Evolutionary conservation across 2,329 filamentous ascomycete genomes (phyloP), one percentile per base, ranked within the genome.

Genomic region (Talaromyces sp.): DNA sequence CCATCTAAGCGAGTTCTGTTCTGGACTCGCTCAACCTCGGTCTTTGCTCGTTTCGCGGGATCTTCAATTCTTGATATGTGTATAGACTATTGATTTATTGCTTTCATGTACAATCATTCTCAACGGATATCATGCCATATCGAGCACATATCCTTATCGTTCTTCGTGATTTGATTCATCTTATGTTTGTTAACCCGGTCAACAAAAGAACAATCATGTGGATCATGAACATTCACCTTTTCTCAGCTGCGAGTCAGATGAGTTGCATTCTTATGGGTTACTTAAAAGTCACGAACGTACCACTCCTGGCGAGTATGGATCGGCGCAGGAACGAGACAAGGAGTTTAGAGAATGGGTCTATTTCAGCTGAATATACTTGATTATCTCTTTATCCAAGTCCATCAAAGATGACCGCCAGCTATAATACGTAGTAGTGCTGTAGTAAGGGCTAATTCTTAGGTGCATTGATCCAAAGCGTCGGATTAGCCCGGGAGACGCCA

Each of bases 1-100:
- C 79, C 71, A 73, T 77, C 65, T 78, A 76, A 72, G 68, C 67
- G 45, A 58, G 29, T 19, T 17, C 56, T 38, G 17, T 43, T 47
- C 34, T 22, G n/a, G 15, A n/a, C 54, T 58, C 54, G 47, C 61
- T 61, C 29, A 45, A 56, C 22, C 61, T 49, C 45, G 40, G 22
- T 64, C 22, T 29, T 61, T 49, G 27, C 38, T 22, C 31, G 25
- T 22, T 31, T 36, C 40, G 45, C 47, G 7, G 4, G 67, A 72
- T 62, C 70, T 70, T 65, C 38, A 67, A 69, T 70, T 72, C 68
- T 70, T 70, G 70, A 69, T 71, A 67, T 71, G 71, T 72, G 67
- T 63, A 65, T 72, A 66, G 66, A 73, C 66, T 68, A 69, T 67
- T 65, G 58, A 67, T 66, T 59, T 53, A 61, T 68, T 53, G 66